Evolutionary conservation across 345 rosid species (phyloP).

Genomic region (Acer yangbiense): DNA sequence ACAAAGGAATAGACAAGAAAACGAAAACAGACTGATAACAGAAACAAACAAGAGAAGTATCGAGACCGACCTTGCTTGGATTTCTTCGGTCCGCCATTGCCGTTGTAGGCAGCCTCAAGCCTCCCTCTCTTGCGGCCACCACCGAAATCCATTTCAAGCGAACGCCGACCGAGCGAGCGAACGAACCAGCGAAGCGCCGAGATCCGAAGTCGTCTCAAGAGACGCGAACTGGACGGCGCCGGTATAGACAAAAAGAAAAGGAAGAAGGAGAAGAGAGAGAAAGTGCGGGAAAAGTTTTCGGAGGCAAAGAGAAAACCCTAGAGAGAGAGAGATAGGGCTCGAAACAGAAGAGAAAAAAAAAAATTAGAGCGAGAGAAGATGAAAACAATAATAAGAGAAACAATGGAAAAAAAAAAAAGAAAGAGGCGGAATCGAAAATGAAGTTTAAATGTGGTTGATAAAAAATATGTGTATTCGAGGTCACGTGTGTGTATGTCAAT

Average conservation of each 20-base stretch:
- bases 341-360: not conserved
- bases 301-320: conserved; percentile 7
- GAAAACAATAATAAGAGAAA: no score
- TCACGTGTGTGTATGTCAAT: not conserved
- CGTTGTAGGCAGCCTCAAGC: conserved; percentile 42
- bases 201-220: conserved; percentile 11
- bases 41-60: not conserved
- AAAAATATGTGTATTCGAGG: not conserved
- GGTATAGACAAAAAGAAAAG: not conserved
- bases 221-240: not conserved
- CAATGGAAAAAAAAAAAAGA: no score
- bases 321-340: conserved; percentile 23
- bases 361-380: no score
- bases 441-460: conserved; percentile 21
- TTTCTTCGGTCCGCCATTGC: conserved; percentile 58
- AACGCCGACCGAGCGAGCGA: not conserved
- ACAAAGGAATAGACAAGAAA: not conserved
- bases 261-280: not conserved
- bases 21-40: not conserved
- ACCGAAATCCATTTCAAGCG: conserved; percentile 40
- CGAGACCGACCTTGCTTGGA: conserved; percentile 54
- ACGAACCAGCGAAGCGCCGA: not conserved
- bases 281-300: not conserved
- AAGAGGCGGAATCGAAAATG: conserved; percentile 9
- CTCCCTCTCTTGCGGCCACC: conserved; percentile 56